These are phyloP conservation scores for Chaetomium olivaceum DNA, from an alignment of 2,329 filamentous ascomycete genomes.

Conservation along the genomic window DNA sequence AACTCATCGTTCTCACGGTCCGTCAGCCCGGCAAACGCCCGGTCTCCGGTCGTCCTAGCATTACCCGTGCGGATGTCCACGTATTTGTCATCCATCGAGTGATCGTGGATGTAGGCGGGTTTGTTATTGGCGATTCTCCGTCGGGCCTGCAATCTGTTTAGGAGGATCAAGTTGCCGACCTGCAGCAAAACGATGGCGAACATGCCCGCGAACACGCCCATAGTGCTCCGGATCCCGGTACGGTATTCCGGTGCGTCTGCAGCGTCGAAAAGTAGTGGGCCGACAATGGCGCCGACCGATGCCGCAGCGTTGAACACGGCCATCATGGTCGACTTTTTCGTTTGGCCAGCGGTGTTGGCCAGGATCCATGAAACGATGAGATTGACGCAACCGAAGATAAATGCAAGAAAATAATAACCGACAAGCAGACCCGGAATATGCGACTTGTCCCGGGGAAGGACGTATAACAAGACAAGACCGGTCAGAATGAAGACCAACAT, in stretches of 20 bases:
- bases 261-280: constrained; percentile 60
- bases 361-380: constrained; percentile 69
- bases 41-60: constrained; percentile 44
- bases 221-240: constrained; percentile 55
- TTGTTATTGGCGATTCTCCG: constrained; percentile 61
- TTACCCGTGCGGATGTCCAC: constrained; percentile 34
- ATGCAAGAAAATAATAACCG: constrained; percentile 64
- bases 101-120: constrained; percentile 58
- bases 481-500: constrained; percentile 62
- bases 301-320: not conserved
- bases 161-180: constrained; percentile 49
- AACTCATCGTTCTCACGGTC: constrained; percentile 69
- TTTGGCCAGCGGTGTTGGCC: constrained; percentile 62
- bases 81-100: constrained; percentile 60
- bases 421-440: constrained; percentile 53
- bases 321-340: constrained; percentile 54
- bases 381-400: constrained; percentile 66
- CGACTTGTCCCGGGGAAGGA: constrained; percentile 44
- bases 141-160: constrained; percentile 58
- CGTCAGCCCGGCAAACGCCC: constrained; percentile 61
- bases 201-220: constrained; percentile 57
- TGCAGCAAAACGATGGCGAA: constrained; percentile 56
- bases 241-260: constrained; percentile 57
- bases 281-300: constrained; percentile 64
- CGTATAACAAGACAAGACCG: constrained; percentile 59